phyloP scores from a whole-genome alignment of 805 yeast species.

The Tetrapisispora phaffii region DNA sequence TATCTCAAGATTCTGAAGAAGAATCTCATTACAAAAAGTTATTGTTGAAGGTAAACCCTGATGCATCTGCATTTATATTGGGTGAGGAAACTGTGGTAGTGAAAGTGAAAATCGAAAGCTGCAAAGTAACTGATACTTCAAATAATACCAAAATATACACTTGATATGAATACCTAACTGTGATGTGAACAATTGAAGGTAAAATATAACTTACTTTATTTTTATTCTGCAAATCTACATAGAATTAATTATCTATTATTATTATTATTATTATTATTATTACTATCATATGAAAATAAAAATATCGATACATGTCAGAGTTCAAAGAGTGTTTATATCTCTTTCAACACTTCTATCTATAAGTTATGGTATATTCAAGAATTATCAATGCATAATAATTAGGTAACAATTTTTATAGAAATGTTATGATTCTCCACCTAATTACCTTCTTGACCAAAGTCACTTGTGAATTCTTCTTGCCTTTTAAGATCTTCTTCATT shows the following conservation, averaged over 20 bases:
- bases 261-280: too few species aligned
- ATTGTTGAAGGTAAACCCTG: conserved; percentile 54
- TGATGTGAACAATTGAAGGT: not conserved
- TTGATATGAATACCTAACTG: conserved; percentile 4
- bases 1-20: conserved; percentile 38
- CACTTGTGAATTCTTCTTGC: conserved; percentile 82
- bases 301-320: too few species aligned
- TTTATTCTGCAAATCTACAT: too few species aligned
- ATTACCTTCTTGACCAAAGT: conserved; percentile 94
- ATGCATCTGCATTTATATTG: conserved; percentile 58
- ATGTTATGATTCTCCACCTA: not conserved
- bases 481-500: conserved; percentile 71
- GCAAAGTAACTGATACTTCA: conserved; percentile 71
- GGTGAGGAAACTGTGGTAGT: conserved; percentile 58
- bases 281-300: too few species aligned
- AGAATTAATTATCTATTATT: too few species aligned
- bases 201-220: too few species aligned
- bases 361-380: not conserved
- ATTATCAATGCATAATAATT: not conserved
- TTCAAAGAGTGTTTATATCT: not conserved
- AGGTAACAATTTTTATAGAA: too few species aligned
- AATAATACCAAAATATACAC: conserved; percentile 39
- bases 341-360: too few species aligned
- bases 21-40: conserved; percentile 51
- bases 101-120: conserved; percentile 52